Percentiles rank a stretch among this genome's conserved stretches.
These are phyloP conservation scores for Fusarium nygamai DNA, from an alignment of 2,329 filamentous ascomycete species.

Conservation along the genomic window DNA sequence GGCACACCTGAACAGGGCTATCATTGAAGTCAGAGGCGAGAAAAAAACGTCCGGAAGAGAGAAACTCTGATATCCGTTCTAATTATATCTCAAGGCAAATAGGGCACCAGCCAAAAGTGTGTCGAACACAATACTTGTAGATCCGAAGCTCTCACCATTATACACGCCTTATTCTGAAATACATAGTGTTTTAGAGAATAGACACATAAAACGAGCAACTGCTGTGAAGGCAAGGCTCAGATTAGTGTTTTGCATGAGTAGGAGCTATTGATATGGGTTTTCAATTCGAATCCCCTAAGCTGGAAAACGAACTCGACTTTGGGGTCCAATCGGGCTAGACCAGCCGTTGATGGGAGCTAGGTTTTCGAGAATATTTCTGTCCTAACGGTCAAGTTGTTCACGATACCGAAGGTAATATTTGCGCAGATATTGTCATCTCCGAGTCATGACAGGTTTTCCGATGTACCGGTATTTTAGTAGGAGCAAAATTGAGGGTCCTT, in stretches of 20 bases:
- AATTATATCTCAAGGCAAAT: background rate
- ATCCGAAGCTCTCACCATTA: background rate
- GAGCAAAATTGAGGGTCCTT: background rate
- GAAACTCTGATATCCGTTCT: background rate
- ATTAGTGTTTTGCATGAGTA: background rate
- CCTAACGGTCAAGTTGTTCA: background rate
- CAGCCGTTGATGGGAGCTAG: background rate
- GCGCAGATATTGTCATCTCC: slow-evolving; percentile 22
- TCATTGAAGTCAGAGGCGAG: background rate
- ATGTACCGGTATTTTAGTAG: background rate
- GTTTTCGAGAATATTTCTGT: background rate
- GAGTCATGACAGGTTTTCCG: background rate
- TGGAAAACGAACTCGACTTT: background rate
- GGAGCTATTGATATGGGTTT: slow-evolving; percentile 1
- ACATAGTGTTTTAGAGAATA: background rate
- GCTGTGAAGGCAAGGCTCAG: background rate
- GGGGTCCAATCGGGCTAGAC: slow-evolving; percentile 12
- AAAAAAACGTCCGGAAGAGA: background rate
- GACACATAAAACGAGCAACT: background rate
- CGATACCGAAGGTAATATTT: background rate
- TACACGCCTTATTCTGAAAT: background rate
- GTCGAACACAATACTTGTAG: background rate
- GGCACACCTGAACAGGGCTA: slow-evolving; percentile 22
- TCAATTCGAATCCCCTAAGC: slow-evolving; percentile 5
- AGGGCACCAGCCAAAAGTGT: background rate